Conservation (phyloP, 768 basidiomycete genomes). For the Flagelloscypha sp. region DNA sequence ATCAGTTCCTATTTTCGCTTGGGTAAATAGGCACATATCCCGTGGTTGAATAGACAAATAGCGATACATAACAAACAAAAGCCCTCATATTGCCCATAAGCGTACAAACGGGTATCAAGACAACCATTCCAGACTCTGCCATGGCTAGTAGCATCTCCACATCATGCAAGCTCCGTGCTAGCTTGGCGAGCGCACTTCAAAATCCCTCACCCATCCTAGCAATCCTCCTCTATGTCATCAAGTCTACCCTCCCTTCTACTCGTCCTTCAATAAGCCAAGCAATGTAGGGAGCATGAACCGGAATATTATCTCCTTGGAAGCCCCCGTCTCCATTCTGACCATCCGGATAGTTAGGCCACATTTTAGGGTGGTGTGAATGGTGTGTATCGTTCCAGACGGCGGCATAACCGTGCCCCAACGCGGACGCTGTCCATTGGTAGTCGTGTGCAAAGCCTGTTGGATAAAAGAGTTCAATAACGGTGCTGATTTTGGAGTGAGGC, state of each 20-base stretch:
- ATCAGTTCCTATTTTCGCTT: too few relatives aligned
- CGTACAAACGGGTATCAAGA: too few relatives aligned
- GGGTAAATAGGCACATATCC: too few relatives aligned
- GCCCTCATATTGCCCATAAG: too few relatives aligned
- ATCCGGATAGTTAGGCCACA: constrained; percentile 34
- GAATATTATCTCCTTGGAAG: constrained; percentile 75
- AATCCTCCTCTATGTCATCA: too few relatives aligned
- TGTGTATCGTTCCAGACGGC: constrained; percentile 79
- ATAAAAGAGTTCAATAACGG: constrained; percentile 81
- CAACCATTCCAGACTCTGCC: too few relatives aligned
- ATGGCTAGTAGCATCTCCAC: too few relatives aligned
- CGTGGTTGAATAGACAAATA: too few relatives aligned
- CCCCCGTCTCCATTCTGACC: constrained; percentile 54
- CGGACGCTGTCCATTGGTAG: constrained; percentile 74
- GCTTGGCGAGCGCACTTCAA: too few relatives aligned
- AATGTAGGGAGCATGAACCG: constrained; percentile 57
- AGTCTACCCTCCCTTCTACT: constrained; percentile 24
- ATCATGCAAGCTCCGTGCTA: too few relatives aligned
- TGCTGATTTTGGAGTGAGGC: constrained; percentile 64
- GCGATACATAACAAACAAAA: too few relatives aligned
- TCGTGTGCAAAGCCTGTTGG: constrained; percentile 79
- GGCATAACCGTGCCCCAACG: constrained; percentile 68
- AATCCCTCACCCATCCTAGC: too few relatives aligned
- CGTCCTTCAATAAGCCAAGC: constrained; percentile 69
- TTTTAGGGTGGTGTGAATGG: constrained; percentile 22